Evolutionary conservation across 352 stramenopile species (phyloP), one percentile per base, ranked within the genome.

Genomic region (Phytophthora niederhauseri): DNA sequence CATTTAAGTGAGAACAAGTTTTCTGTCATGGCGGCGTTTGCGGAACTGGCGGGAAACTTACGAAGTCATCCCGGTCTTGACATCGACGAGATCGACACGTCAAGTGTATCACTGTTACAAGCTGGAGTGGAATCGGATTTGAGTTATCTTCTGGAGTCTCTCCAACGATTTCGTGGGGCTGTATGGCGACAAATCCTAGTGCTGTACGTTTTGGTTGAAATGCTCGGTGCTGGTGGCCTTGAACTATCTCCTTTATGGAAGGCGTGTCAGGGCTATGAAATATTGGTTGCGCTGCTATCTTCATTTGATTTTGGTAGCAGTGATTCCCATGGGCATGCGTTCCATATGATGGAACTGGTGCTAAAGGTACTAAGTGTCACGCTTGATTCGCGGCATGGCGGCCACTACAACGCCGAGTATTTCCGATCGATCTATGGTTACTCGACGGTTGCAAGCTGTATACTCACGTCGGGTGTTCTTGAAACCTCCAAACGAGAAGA

Each of bases 51-150:
- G 9, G 61, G 54, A 15, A 57, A 63, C 57, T 58, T 72, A 28
- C 14, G 46, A 34, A 51, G 45, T 24, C 22, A 49, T 17, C 48
- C 26, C 14, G 61, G 52, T 17, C 55, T 24, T 22, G 38, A 65
- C 50, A 26, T 12, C 43, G 46, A 54, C 14, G 38, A n/a, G 24
- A 41, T 69, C 9, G 8, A 57, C 30, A 14, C 15, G 19, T 65
- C 57, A 20, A 55, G 77, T 61, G 30, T 66, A 2, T 43, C n/a
- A 0, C 36, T 81, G 11, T 74, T 94, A 17, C 69, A 79, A 20
- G 64, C 60, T 57, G 84, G 86, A 4, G 66, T 91, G 34, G 84
- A 90, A 57, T 82, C 70, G 1, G 86, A 94, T 61, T 66, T 94
- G 28, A 78, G 61, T 36, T 80, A 64, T 30, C 65, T 94, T 1